phyloP scores from a whole-genome alignment of 306 rosid genomes.

The Rosa lucieae region DNA sequence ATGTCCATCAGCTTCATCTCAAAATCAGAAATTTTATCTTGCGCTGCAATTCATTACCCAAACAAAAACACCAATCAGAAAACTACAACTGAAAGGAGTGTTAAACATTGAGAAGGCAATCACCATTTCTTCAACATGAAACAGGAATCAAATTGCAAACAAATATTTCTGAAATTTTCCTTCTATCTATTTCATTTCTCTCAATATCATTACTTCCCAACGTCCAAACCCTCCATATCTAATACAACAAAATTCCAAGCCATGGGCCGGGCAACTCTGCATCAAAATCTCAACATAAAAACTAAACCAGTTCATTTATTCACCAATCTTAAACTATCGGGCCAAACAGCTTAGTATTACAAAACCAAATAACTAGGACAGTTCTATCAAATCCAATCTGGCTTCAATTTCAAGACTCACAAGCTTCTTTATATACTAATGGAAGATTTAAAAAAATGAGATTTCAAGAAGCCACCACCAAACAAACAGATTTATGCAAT shows the following conservation, averaged over 20 bases:
- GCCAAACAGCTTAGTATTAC: background rate
- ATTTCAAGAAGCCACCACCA: background rate
- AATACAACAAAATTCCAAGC: background rate
- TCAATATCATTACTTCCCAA: no score
- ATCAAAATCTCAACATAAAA: background rate
- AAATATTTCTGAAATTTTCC: background rate
- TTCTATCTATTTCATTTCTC: background rate
- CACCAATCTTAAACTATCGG: background rate
- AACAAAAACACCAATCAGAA: background rate
- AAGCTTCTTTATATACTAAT: background rate
- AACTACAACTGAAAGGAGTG: background rate
- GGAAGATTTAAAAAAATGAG: background rate
- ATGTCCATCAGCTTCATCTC: constrained; percentile 99
- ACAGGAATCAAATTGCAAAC: background rate
- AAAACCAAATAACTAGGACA: background rate
- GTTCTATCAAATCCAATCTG: background rate
- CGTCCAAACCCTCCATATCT: background rate
- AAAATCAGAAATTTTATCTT: constrained; percentile 87
- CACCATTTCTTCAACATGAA: background rate
- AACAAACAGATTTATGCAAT: background rate
- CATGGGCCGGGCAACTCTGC: background rate
- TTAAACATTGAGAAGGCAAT: background rate
- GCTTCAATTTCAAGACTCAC: background rate
- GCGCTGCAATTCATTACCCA: constrained; percentile 33
- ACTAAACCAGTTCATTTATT: background rate